Base-by-base conservation (phyloP, 164 flowering plant species). In the Aristolochia contorta region DNA sequence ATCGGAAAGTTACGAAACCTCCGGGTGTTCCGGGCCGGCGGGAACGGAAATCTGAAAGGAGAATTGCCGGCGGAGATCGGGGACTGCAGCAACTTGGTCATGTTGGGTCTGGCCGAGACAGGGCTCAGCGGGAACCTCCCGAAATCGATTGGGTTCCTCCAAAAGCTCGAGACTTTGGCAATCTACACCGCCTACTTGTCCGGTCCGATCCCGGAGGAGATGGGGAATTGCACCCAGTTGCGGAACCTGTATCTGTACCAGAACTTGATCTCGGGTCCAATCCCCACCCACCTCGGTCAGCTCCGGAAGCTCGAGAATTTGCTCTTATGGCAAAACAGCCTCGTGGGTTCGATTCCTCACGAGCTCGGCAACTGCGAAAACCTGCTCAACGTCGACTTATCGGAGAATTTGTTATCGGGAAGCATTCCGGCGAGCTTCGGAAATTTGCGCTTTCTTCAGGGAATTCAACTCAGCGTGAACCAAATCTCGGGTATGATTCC, bases 91-190 rank as follows among this genome's bases (percentile, higher is more conserved):
- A 81, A 62, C 55, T 67, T 93, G 60, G 74, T 69, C 18, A 62
- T 82, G 64, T 73, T 93, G 60, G 99, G 97, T 63, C 78, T 93
- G 18, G 96, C 99, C 1, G 93, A 84, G 47, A 93, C 99, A 37
- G 77, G 97, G 65, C 74, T 93, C 58, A 78, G 92, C 0, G 99
- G 99, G 0, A 70, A 65, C 21, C 75, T 93, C 7, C 99, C 99
- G 19, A 16, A 71, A 4, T 74, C 94, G 9, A 79, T 93, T 16
- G 98, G 96, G 8, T 71, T 19, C 62, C 79, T 93, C 73, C 78
- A 76, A 60, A 84, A 68, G 54, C 63, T 91, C 47, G 89, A 84
- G 59, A 93, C 99, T 0, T 68, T 93, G 15, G 84, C 85, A 19
- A 77, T 93, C 20, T 93, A 93, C 60, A 85, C 93, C 0, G 68